Conservation (phyloP, 1,284 basidiomycete species). For the Leccinum solheimii region DNA sequence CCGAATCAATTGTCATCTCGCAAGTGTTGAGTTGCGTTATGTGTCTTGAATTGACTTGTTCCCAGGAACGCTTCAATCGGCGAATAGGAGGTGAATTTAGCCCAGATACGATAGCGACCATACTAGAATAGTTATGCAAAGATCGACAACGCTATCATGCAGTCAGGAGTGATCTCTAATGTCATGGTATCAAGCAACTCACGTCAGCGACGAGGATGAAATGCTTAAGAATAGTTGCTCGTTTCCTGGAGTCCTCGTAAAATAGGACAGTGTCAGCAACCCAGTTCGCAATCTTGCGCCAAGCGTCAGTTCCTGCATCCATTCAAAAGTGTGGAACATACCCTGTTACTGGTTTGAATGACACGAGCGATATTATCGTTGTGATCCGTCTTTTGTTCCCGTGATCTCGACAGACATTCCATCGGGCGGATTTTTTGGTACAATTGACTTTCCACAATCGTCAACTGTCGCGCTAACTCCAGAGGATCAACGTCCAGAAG, state of each 20-base stretch:
- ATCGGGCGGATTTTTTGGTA: slow-evolving; percentile 89
- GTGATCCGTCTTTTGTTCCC: slow-evolving; percentile 72
- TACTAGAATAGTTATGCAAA: slow-evolving; percentile 93
- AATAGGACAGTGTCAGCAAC: slow-evolving; percentile 88
- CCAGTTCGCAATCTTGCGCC: slow-evolving; percentile 82
- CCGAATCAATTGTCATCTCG: slow-evolving; percentile 84
- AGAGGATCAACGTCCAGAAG: slow-evolving; percentile 87
- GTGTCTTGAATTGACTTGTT: slow-evolving; percentile 71
- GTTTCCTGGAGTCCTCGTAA: slow-evolving; percentile 84
- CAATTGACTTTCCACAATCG: slow-evolving; percentile 86
- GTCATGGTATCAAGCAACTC: slow-evolving; percentile 35
- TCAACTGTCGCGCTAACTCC: slow-evolving; percentile 93
- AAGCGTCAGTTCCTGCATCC: slow-evolving; percentile 6
- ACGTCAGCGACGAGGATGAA: slow-evolving; percentile 95
- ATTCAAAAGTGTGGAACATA: slow-evolving; percentile 38
- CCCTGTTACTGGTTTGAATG: slow-evolving; percentile 91
- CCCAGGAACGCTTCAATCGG: slow-evolving; percentile 94
- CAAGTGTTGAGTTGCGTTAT: slow-evolving; percentile 68
- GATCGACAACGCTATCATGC: slow-evolving; percentile 75
- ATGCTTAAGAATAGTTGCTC: slow-evolving; percentile 84
- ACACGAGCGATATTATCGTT: slow-evolving; percentile 86
- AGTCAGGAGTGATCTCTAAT: neutral
- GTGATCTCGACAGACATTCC: slow-evolving; percentile 85
- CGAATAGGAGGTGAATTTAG: slow-evolving; percentile 94
- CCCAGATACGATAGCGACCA: slow-evolving; percentile 95